A percentile compares a stretch with the other conserved stretches of the same genome.
Evolutionary conservation across 2,329 filamentous ascomycete species (phyloP).

Genomic region (Venturia effusa): DNA sequence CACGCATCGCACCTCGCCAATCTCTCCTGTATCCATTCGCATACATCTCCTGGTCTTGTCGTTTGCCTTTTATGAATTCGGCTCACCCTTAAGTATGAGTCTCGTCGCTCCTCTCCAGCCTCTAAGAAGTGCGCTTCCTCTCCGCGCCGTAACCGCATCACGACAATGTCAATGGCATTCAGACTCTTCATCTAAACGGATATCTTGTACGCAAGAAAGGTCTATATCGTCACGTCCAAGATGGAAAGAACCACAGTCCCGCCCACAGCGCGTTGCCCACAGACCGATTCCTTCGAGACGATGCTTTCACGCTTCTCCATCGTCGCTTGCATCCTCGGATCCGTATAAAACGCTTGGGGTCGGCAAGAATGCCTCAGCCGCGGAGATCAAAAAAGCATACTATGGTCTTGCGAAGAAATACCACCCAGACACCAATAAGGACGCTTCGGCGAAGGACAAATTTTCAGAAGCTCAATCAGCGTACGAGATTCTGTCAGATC

Average conservation of each 20-base stretch:
- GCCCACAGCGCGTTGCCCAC: neutral
- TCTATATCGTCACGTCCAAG: conserved; percentile 1
- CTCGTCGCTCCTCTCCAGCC: conserved; percentile 23
- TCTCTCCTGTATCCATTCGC: neutral
- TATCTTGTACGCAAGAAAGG: neutral
- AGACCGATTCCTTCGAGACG: neutral
- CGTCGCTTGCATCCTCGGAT: conserved; percentile 49
- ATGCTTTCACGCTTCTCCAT: conserved; percentile 49
- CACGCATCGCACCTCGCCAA: neutral
- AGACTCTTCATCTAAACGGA: conserved; percentile 14
- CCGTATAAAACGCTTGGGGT: conserved; percentile 86
- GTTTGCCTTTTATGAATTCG: neutral
- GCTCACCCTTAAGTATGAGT: conserved; percentile 19
- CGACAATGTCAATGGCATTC: conserved; percentile 17
- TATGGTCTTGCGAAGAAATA: conserved; percentile 96
- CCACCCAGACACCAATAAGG: conserved; percentile 97
- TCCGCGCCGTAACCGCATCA: conserved; percentile 23
- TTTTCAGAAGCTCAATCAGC: conserved; percentile 88
- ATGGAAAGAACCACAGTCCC: conserved; percentile 5
- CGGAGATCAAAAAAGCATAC: conserved; percentile 97
- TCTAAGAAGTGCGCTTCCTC: conserved; percentile 22
- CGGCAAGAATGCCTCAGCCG: conserved; percentile 63
- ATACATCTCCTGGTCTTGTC: neutral
- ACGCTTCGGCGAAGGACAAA: conserved; percentile 82
- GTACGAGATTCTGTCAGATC: conserved; percentile 87